A percentile compares a stretch with the other conserved stretches of the same genome.
Conservation (phyloP, 768 basidiomycete genomes). For the Fomitopsis pulvina region DNA sequence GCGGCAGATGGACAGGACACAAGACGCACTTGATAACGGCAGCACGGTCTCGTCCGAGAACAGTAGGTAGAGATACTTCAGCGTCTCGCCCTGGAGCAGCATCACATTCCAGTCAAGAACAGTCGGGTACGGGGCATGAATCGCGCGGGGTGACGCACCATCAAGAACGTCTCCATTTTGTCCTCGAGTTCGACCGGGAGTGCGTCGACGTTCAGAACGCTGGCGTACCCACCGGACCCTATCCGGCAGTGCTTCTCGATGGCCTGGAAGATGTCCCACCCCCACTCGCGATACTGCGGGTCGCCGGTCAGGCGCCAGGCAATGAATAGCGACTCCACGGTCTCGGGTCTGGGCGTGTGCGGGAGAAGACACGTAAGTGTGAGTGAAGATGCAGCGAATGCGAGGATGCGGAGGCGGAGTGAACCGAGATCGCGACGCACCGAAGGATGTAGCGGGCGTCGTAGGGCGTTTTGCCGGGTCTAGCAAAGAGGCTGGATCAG, state of each 20-base stretch:
- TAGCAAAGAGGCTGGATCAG: conserved; percentile 9
- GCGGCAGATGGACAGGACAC: neutral
- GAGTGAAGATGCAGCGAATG: neutral
- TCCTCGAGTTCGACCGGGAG: conserved; percentile 66
- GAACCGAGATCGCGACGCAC: conserved; percentile 25
- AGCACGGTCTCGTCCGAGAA: conserved; percentile 73
- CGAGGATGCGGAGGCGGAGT: neutral
- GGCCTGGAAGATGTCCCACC: conserved; percentile 86
- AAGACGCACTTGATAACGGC: conserved; percentile 62
- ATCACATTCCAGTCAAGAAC: neutral
- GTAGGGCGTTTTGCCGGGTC: conserved; percentile 36
- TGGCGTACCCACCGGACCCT: conserved; percentile 77
- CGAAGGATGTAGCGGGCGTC: conserved; percentile 93
- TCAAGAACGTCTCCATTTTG: conserved; percentile 94
- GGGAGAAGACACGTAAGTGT: neutral
- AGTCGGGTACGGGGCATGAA: neutral
- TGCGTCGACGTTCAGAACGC: conserved; percentile 79
- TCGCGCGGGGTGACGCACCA: conserved; percentile 44
- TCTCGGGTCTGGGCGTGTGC: conserved; percentile 63
- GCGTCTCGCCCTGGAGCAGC: conserved; percentile 63
- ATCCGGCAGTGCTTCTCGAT: conserved; percentile 81
- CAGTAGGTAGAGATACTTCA: conserved; percentile 87
- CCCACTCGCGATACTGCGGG: conserved; percentile 68
- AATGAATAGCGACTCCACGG: conserved; percentile 88
- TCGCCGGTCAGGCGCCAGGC: conserved; percentile 90